These are phyloP conservation scores for Tolypocladium ophioglossoides DNA, from an alignment of 2,329 filamentous ascomycete genomes.

Conservation along the genomic window DNA sequence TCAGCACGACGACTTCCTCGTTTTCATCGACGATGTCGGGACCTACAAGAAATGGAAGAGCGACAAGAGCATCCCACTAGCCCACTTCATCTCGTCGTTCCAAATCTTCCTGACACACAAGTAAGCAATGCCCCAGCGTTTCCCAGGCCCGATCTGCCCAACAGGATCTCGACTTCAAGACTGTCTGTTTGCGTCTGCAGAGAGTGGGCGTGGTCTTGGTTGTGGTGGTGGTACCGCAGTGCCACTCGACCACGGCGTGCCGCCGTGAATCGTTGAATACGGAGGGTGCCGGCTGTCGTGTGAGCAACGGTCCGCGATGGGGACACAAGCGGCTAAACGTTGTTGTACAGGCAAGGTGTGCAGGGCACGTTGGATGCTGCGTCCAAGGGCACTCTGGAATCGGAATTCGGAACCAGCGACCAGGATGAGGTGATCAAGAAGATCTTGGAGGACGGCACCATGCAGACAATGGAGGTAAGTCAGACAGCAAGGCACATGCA, in stretches of 20 bases:
- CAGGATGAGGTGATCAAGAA: conserved; percentile 73
- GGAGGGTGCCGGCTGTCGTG: not conserved
- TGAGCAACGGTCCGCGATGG: not conserved
- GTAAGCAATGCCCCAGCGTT: conserved; percentile 42
- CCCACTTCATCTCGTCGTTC: conserved; percentile 78
- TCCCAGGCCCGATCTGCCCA: no score
- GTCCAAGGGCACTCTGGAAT: conserved; percentile 63
- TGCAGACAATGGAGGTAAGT: conserved; percentile 50
- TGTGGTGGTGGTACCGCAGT: not conserved
- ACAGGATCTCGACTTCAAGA: not conserved
- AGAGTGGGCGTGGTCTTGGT: not conserved
- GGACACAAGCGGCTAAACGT: not conserved
- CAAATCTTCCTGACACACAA: conserved; percentile 85
- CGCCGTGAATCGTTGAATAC: not conserved
- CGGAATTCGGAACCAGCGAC: conserved; percentile 74
- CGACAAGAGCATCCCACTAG: conserved; percentile 68
- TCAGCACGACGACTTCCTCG: conserved; percentile 44
- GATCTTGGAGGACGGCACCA: conserved; percentile 67
- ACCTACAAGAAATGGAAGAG: conserved; percentile 70
- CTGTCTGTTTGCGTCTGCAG: not conserved
- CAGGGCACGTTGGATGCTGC: conserved; percentile 72
- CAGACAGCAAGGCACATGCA: not conserved
- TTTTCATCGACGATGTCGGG: conserved; percentile 49
- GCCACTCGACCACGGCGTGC: not conserved
- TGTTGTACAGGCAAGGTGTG: conserved; percentile 58